Base-by-base conservation (phyloP, 139 green algal species). In the Chlorella sp. region DNA sequence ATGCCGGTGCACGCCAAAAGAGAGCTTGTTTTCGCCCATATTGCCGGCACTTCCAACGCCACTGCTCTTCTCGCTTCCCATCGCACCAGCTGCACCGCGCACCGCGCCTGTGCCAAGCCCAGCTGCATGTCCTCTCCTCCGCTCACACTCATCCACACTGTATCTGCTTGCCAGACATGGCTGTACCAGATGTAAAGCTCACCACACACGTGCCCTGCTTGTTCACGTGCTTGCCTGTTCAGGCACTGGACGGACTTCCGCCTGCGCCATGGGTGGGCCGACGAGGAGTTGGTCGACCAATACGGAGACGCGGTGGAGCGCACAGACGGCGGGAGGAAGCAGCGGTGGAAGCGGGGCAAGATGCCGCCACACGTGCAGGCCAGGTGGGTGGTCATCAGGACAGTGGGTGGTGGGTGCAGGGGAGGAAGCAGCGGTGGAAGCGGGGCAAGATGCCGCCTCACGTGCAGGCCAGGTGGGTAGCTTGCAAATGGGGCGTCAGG, bases 191-290 rank as follows among this genome's bases (percentile, higher is more conserved):
- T n/a, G n/a, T n/a, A n/a, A n/a, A n/a, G n/a, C n/a, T n/a, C n/a
- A n/a, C n/a, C n/a, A n/a, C n/a, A n/a, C n/a, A n/a, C n/a, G n/a
- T n/a, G n/a, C n/a, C n/a, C n/a, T n/a, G n/a, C n/a, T n/a, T n/a
- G n/a, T n/a, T n/a, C n/a, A n/a, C n/a, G n/a, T n/a, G n/a, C n/a
- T n/a, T n/a, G n/a, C n/a, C n/a, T n/a, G n/a, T n/a, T 17, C 63
- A 69, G 63, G 63, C 63, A 69, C 63, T 69, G 63, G 63, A 30
- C 5, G 6, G 63, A 50, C 2, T 69, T 69, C 63, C 31, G 63
- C 32, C 2, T 20, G 20, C n/a, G 20, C 2, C 32, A 69, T 30
- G 63, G 63, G 23, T 69, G 63, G 63, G 63, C 63, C 50, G 32
- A 69, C 31, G 63, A 69, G 32, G 63, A 69, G 32, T 32, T 69